Base-by-base conservation (phyloP, 1,284 basidiomycete species). In the Apiotrichum mycotoxinovorans region DNA sequence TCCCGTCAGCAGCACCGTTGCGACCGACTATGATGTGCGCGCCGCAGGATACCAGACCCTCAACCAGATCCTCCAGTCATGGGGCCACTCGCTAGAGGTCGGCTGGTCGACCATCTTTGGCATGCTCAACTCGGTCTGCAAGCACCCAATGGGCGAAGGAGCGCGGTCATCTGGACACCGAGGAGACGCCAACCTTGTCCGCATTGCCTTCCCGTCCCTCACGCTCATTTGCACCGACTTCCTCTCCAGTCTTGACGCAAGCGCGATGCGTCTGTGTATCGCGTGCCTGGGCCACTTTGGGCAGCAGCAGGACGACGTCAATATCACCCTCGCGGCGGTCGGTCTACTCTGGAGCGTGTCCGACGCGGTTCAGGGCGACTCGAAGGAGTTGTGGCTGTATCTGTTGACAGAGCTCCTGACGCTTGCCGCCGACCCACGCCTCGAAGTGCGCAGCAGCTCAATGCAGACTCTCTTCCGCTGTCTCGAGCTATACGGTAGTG, bases 391-490 rank as follows among this genome's bases (percentile, higher is more conserved):
- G 10, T 98, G 95, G 95, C 90, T 97, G 82, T 88, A 87, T 74
- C 83, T 98, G 18, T 79, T 98, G 2, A 80, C 86, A 1, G 89
- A 92, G 71, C 83, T 98, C 9, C 82, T 94, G 3, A 85, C 85
- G 1, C 80, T 98, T 2, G 90, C 90, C 61, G 84, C 85, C 3
- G 95, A 96, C 70, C 70, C 82, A 0, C 83, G 94, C 25, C 84
- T 87, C 27, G 93, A 98, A 70, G 91, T 96, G 0, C 84, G 94
- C 15, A 87, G 89, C 61, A 91, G 92, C 2, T 91, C 94, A 3
- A 94, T 98, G 57, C 91, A 96, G 74, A 97, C 93, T 2, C 78
- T 98, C 53, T 98, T 97, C 79, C 83, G 93, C 43, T 91, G 92
- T 0, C 83, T 98, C 74, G 91, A 95, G 73, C 82, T 97, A 20